phyloP scores from a whole-genome alignment of 495 filamentous ascomycete species.

The Trichoderma erinaceum region DNA sequence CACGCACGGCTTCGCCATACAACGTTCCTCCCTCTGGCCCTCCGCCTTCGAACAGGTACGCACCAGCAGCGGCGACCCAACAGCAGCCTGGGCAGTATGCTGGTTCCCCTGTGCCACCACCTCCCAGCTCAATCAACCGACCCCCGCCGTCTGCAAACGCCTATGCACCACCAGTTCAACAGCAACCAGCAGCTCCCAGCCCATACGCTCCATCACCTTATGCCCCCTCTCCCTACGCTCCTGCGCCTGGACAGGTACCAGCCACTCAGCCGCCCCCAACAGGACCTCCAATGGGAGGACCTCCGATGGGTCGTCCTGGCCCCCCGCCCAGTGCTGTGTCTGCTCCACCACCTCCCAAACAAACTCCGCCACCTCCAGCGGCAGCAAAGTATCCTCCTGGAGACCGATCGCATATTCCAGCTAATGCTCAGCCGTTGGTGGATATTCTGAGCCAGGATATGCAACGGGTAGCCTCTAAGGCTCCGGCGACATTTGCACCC shows the following conservation, averaged over 20 bases:
- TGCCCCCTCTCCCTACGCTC: conserved; percentile 15
- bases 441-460: conserved; percentile 80
- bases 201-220: conserved; percentile 34
- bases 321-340: conserved; percentile 45
- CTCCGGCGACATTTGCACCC: conserved; percentile 70
- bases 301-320: conserved; percentile 21
- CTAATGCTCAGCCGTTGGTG: conserved; percentile 65
- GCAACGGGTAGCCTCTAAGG: conserved; percentile 75
- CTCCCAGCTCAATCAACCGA: conserved; percentile 25
- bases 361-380: conserved; percentile 25
- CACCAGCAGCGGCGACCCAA: conserved; percentile 64
- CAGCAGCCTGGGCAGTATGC: conserved; percentile 48
- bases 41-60: conserved; percentile 75
- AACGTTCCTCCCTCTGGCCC: conserved; percentile 72
- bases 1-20: conserved; percentile 80
- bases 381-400: conserved; percentile 69
- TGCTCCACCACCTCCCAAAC: conserved; percentile 38
- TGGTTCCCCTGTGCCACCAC: conserved; percentile 35
- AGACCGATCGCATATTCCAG: conserved; percentile 84
- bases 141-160: conserved; percentile 48
- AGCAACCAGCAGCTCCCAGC: conserved; percentile 23
- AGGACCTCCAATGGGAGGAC: conserved; percentile 25
- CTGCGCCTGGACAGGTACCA: conserved; percentile 18
- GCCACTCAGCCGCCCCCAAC: conserved; percentile 25
- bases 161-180: conserved; percentile 49